A percentile compares a stretch with the other conserved stretches of the same genome.
These are phyloP conservation scores for Neostapfia colusana DNA, from an alignment of 176 grass and related monocot species.

Conservation along the genomic window DNA sequence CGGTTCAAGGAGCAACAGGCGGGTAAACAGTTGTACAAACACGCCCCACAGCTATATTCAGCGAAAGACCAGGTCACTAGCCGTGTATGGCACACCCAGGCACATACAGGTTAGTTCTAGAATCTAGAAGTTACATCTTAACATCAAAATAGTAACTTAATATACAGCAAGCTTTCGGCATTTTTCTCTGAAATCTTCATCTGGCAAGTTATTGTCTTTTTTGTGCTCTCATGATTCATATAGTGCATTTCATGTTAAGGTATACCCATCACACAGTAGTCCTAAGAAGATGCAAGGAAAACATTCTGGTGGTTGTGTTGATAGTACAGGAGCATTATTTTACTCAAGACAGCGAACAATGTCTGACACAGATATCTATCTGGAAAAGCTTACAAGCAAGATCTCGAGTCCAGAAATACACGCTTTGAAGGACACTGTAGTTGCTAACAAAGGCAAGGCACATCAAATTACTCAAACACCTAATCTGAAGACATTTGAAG, in stretches of 20 bases:
- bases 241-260: conserved; percentile 58
- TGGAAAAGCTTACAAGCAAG: conserved; percentile 63
- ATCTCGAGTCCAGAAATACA: conserved; percentile 54
- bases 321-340: conserved; percentile 69
- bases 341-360: conserved; percentile 63
- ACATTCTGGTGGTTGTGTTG: conserved; percentile 46
- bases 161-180: background rate
- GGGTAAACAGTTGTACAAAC: conserved; percentile 61
- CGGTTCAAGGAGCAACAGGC: conserved; percentile 55
- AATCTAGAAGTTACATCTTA: background rate
- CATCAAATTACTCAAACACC: conserved; percentile 42
- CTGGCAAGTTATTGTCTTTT: background rate
- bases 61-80: conserved; percentile 59
- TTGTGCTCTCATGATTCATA: conserved; percentile 4
- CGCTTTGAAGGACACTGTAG: conserved; percentile 43
- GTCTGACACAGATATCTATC: conserved; percentile 62
- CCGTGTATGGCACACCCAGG: conserved; percentile 60
- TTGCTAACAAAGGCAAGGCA: conserved; percentile 48
- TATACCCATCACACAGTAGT: conserved; percentile 61
- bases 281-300: conserved; percentile 45
- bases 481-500: conserved; percentile 60
- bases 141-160: background rate
- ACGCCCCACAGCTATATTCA: conserved; percentile 59
- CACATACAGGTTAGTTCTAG: conserved; percentile 64
- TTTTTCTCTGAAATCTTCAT: background rate